Conservation (phyloP, 495 filamentous ascomycete genomes). For the Penicillium taxi region DNA sequence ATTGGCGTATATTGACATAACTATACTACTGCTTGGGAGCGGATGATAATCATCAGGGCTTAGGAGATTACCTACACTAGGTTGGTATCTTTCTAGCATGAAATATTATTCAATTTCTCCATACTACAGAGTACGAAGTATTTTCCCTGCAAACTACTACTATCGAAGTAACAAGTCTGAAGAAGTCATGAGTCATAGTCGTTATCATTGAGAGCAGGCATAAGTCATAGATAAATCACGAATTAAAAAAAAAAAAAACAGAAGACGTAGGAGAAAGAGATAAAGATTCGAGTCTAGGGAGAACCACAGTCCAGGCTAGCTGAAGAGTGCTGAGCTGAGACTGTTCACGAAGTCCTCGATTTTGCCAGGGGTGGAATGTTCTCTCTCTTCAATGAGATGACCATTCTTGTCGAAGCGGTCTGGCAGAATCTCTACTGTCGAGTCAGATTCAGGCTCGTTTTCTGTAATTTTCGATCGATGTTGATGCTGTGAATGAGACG, state of each 20-base stretch:
- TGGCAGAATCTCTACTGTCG: slow-evolving; percentile 51
- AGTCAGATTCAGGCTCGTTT: slow-evolving; percentile 30
- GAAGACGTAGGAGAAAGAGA: background rate
- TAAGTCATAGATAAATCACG: background rate
- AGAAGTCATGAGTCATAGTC: slow-evolving; percentile 1
- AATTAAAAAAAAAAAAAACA: background rate
- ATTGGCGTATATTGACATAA: too few species aligned
- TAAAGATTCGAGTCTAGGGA: background rate
- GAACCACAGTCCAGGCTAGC: slow-evolving; percentile 7
- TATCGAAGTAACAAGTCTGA: too few species aligned
- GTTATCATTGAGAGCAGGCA: background rate
- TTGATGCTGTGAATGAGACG: slow-evolving; percentile 1
- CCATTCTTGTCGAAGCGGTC: slow-evolving; percentile 60
- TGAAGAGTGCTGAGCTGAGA: slow-evolving; percentile 20
- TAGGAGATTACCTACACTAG: too few species aligned
- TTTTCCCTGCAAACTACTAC: too few species aligned
- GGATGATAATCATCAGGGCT: too few species aligned
- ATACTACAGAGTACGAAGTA: too few species aligned
- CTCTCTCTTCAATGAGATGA: slow-evolving; percentile 32
- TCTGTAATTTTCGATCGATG: slow-evolving; percentile 1
- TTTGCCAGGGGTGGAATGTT: slow-evolving; percentile 28
- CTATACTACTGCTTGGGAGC: too few species aligned
- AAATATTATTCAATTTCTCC: too few species aligned
- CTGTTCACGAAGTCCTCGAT: slow-evolving; percentile 31
- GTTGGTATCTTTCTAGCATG: too few species aligned